These are phyloP conservation scores for Rosa persica DNA, from an alignment of 306 rosid species.

Conservation along the genomic window DNA sequence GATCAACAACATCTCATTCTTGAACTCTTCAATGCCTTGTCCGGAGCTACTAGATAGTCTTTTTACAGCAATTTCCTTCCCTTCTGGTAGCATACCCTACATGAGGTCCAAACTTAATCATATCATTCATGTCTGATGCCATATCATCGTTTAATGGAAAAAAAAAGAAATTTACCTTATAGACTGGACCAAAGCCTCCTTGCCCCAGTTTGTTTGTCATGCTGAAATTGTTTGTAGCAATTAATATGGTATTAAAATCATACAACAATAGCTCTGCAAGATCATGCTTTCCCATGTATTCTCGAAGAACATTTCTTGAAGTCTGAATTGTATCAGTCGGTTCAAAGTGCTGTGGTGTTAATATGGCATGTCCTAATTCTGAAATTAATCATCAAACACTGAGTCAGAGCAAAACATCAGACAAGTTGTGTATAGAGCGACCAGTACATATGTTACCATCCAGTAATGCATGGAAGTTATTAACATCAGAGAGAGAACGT, in stretches of 20 bases:
- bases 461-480: not conserved
- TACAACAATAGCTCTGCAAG: not conserved
- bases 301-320: not conserved
- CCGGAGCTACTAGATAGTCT: constrained; percentile 24
- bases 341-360: too few species aligned
- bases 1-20: not conserved
- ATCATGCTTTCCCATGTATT: not conserved
- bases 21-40: not conserved
- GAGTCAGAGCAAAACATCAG: not conserved
- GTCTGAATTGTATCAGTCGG: too few species aligned
- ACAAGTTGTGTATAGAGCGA: not conserved
- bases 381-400: not conserved
- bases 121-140: not conserved
- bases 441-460: too few species aligned
- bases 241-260: not conserved
- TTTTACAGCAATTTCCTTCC: constrained; percentile 37
- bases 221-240: not conserved
- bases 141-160: not conserved
- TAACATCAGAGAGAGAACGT: not conserved
- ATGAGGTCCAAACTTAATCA: not conserved
- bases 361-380: too few species aligned
- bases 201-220: not conserved
- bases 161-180: not conserved
- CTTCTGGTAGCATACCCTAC: constrained; percentile 36
- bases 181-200: not conserved